Base-by-base conservation (phyloP, 495 filamentous ascomycete species). In the Xylaria cubensis region DNA sequence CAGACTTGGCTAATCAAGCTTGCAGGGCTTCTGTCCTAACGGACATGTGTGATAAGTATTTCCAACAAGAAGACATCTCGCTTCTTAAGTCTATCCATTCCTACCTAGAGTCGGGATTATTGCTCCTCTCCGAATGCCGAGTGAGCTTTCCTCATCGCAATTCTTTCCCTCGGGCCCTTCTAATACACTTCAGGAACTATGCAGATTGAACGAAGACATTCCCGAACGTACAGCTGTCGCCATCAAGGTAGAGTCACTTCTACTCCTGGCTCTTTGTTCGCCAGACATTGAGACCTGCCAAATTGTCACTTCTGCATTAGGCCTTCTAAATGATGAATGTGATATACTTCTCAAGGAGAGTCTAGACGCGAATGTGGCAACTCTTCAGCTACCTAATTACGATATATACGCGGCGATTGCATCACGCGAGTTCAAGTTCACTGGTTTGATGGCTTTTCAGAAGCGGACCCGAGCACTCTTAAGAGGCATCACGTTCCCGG, bases 381-480 rank as follows among this genome's bases (percentile, higher is more conserved):
- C 84, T 61, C 82, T 87, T 0, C 80, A 90, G 42, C 83, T 90
- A 67, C 84, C 88, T 39, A 91, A 91, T 64, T 82, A 84, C 67
- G 88, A 89, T 7, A 80, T 90, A 21, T 91, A 89, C 73, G 77
- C 82, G 41, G 89, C 91, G 75, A 86, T 91, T 63, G 87, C 89
- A 10, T 87, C 90, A 1, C 86, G 86, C 59, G 86, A 85, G 15
- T 91, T 91, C 77, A 82, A 87, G 48, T 88, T 91, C 63, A 91
- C 89, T 26, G 89, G 89, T 3, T 77, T 90, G 36, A 90, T 91
- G 19, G 89, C 89, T 17, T 91, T 91, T 75, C 89, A 91, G 71
- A 91, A 90, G 71, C 82, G 89, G 21, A 83, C 88, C 36, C 84
- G 89, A 39, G 82, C 78, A 17, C 81, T 90, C 13, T 72, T 91